Conservation (phyloP, 164 flowering plant genomes). For the Umbellularia californica region DNA sequence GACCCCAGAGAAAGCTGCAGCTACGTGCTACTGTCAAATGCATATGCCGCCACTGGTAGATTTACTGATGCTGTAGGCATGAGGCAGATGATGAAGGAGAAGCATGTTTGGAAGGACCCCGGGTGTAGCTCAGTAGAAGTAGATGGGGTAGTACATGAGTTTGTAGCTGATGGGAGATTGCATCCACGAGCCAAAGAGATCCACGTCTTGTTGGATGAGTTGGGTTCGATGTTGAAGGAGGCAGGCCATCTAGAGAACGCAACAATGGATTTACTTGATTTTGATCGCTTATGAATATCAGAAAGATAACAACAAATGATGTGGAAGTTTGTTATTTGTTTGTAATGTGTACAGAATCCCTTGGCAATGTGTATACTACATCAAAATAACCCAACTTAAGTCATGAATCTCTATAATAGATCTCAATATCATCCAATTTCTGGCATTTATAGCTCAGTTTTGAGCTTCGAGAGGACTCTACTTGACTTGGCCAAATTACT, state of each 20-base stretch:
- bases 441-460: no score
- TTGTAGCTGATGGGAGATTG: slow-evolving; percentile 44
- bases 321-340: not conserved
- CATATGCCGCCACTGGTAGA: slow-evolving; percentile 37
- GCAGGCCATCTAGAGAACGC: not conserved
- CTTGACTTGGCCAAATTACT: no score
- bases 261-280: not conserved
- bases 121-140: slow-evolving; percentile 70
- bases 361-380: not conserved
- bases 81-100: slow-evolving; percentile 49
- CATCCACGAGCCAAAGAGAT: slow-evolving; percentile 45
- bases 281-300: not conserved
- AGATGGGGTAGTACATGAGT: slow-evolving; percentile 66
- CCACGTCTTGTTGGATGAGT: slow-evolving; percentile 30
- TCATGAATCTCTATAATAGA: no score
- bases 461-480: no score
- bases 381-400: no score
- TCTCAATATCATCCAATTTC: no score
- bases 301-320: not conserved
- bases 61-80: slow-evolving; percentile 45
- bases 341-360: not conserved
- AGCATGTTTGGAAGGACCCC: slow-evolving; percentile 41
- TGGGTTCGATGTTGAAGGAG: slow-evolving; percentile 22
- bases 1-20: slow-evolving; percentile 40
- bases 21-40: slow-evolving; percentile 58